Conservation (phyloP, 148 eudicot genomes). For the Chenopodium quinoa region DNA sequence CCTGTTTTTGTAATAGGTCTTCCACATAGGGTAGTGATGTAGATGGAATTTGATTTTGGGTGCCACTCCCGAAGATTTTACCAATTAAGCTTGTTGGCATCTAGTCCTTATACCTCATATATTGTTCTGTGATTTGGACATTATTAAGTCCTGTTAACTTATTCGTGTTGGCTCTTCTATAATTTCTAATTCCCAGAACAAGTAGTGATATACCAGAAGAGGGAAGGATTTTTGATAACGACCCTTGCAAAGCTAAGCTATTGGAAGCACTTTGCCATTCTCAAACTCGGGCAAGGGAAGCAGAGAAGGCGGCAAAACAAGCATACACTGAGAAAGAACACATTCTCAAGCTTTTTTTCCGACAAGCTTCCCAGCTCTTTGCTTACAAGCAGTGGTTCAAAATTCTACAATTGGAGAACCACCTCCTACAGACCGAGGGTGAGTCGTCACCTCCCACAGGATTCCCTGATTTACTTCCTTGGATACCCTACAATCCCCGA, state of each 20-base stretch:
- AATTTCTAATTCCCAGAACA: slow-evolving; percentile 17
- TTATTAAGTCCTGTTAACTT: neutral
- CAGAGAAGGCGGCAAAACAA: slow-evolving; percentile 72
- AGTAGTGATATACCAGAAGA: slow-evolving; percentile 22
- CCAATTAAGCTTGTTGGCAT: neutral
- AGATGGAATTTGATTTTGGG: neutral
- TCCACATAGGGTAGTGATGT: neutral
- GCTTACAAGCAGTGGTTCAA: slow-evolving; percentile 90
- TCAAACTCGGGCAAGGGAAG: slow-evolving; percentile 95
- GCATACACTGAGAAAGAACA: slow-evolving; percentile 80
- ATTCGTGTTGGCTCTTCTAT: neutral
- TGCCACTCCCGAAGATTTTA: neutral
- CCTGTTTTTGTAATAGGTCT: neutral
- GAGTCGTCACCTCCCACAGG: slow-evolving; percentile 32
- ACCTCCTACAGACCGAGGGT: slow-evolving; percentile 43
- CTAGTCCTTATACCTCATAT: neutral
- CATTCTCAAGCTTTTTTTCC: slow-evolving; percentile 68
- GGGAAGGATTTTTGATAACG: slow-evolving; percentile 22
- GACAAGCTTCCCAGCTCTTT: slow-evolving; percentile 82
- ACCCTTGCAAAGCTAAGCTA: slow-evolving; percentile 60
- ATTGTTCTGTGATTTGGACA: neutral
- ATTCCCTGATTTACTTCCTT: slow-evolving; percentile 44
- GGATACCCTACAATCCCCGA: slow-evolving; percentile 36
- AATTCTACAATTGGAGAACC: slow-evolving; percentile 74
- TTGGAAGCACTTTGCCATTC: slow-evolving; percentile 90